These are phyloP conservation scores for Nakazawaea wyomingensis DNA, from an alignment of 805 yeast genomes.

Conservation along the genomic window DNA sequence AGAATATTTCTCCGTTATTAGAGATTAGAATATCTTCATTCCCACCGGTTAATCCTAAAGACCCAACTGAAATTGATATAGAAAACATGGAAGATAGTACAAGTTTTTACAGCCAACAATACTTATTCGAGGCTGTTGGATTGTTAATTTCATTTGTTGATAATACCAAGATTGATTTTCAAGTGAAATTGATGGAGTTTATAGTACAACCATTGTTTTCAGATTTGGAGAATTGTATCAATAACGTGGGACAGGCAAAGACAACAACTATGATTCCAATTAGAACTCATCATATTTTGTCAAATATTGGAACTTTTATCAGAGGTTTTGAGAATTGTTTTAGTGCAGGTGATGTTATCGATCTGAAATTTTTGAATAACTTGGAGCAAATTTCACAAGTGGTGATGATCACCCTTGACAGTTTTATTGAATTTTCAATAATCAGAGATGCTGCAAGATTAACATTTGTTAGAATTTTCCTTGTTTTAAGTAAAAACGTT, in stretches of 20 bases:
- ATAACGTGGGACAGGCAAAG: slow-evolving; percentile 25
- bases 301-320: slow-evolving; percentile 87
- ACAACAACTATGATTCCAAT: slow-evolving; percentile 43
- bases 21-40: slow-evolving; percentile 44
- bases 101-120: slow-evolving; percentile 70
- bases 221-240: slow-evolving; percentile 62
- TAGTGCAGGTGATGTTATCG: slow-evolving; percentile 22
- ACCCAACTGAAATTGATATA: slow-evolving; percentile 30
- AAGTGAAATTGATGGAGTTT: slow-evolving; percentile 50
- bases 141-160: slow-evolving; percentile 53
- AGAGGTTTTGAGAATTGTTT: slow-evolving; percentile 65
- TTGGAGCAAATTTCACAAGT: slow-evolving; percentile 57
- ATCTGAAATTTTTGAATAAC: slow-evolving; percentile 25
- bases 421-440: slow-evolving; percentile 55
- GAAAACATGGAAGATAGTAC: slow-evolving; percentile 55
- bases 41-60: slow-evolving; percentile 22
- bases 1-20: slow-evolving; percentile 57
- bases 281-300: slow-evolving; percentile 79
- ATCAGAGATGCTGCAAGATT: slow-evolving; percentile 85
- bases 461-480: slow-evolving; percentile 81
- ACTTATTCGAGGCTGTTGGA: slow-evolving; percentile 84
- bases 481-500: slow-evolving; percentile 49
- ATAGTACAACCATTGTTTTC: slow-evolving; percentile 72
- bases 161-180: slow-evolving; percentile 36
- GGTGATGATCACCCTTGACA: slow-evolving; percentile 76